Evolutionary conservation across 306 rosid genomes (phyloP).

Genomic region (Begonia loranthoides): DNA sequence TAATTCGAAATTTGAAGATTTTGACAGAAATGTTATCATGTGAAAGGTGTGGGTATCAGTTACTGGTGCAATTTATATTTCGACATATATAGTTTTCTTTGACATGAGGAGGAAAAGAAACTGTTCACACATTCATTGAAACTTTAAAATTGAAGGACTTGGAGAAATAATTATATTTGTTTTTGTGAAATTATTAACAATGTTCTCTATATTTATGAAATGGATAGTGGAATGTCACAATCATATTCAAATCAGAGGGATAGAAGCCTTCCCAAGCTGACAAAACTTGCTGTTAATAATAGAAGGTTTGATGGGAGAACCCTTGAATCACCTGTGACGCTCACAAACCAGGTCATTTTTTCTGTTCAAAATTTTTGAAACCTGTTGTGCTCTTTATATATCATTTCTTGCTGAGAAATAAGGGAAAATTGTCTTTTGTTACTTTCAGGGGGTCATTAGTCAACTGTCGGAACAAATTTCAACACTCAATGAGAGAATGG

Average conservation of each 20-base stretch:
- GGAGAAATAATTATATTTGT: too few relatives aligned
- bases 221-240: slow-evolving; percentile 52
- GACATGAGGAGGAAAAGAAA: too few relatives aligned
- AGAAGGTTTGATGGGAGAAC: slow-evolving; percentile 55
- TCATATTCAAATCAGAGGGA: slow-evolving; percentile 70
- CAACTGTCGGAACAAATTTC: slow-evolving; percentile 98
- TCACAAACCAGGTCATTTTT: slow-evolving; percentile 55
- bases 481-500: slow-evolving; percentile 89
- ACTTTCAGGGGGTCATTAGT: slow-evolving; percentile 62
- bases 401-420: not conserved
- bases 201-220: slow-evolving; percentile 1
- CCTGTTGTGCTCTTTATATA: slow-evolving; percentile 6
- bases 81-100: too few relatives aligned
- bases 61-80: too few relatives aligned
- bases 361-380: slow-evolving; percentile 5
- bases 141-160: too few relatives aligned
- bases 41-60: too few relatives aligned
- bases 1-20: not conserved
- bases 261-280: slow-evolving; percentile 51
- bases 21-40: not conserved
- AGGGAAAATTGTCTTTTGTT: not conserved
- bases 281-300: slow-evolving; percentile 69
- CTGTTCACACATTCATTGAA: too few relatives aligned
- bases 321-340: slow-evolving; percentile 61
- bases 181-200: not conserved